Percentiles rank a stretch among this genome's conserved stretches.
These are phyloP conservation scores for Blastobotrys illinoisensis DNA, from an alignment of 1,139 yeast species.

Conservation along the genomic window DNA sequence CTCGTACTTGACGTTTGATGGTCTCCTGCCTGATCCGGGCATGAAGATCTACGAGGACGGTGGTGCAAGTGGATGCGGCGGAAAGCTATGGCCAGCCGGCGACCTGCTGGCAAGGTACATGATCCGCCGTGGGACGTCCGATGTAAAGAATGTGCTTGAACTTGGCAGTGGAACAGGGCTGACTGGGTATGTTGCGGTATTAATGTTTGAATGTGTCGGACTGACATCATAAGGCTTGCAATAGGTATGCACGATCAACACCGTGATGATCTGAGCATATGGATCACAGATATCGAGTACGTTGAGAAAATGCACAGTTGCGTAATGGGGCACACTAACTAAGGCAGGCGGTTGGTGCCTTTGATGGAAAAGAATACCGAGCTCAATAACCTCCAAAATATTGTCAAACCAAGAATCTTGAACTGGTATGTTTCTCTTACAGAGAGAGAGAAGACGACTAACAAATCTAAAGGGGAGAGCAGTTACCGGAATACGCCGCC, in stretches of 20 bases:
- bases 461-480: constrained; percentile 36
- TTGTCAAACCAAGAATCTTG: constrained; percentile 42
- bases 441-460: background rate
- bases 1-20: constrained; percentile 39
- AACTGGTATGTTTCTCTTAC: constrained; percentile 37
- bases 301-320: constrained; percentile 9
- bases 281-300: constrained; percentile 40
- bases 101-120: constrained; percentile 45
- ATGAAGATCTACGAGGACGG: constrained; percentile 48
- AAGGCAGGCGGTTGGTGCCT: constrained; percentile 36
- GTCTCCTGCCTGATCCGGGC: constrained; percentile 35
- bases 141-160: constrained; percentile 39
- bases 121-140: constrained; percentile 27
- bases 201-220: constrained; percentile 18
- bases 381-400: constrained; percentile 34
- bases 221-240: constrained; percentile 27
- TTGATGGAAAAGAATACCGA: constrained; percentile 43
- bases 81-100: constrained; percentile 56
- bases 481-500: constrained; percentile 35
- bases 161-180: constrained; percentile 55
- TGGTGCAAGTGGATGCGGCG: constrained; percentile 56
- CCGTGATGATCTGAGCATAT: constrained; percentile 33
- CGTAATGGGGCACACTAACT: background rate
- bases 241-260: constrained; percentile 30
- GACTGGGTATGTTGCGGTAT: constrained; percentile 34